phyloP scores from a whole-genome alignment of 495 filamentous ascomycete genomes.

The Oidiodendron maius region DNA sequence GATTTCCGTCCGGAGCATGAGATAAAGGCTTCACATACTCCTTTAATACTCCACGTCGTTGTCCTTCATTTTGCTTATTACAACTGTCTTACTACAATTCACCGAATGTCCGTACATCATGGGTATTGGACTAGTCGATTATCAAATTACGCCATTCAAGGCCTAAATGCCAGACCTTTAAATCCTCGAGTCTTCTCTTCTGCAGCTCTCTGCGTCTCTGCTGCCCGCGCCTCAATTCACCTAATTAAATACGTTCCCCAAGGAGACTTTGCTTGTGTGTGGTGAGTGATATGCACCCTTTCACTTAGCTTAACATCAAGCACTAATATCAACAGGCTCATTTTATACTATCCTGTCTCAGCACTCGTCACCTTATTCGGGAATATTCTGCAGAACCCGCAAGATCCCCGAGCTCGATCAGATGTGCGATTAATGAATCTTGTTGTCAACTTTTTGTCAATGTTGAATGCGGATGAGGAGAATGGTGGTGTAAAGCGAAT shows the following conservation, averaged over 20 bases:
- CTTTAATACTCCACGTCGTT: slow-evolving; percentile 85
- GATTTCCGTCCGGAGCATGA: slow-evolving; percentile 95
- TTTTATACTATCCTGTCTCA: slow-evolving; percentile 95
- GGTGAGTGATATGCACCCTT: slow-evolving; percentile 52
- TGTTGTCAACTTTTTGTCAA: slow-evolving; percentile 80
- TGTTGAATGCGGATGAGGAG: slow-evolving; percentile 66
- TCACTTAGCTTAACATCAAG: background rate
- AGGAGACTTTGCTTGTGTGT: slow-evolving; percentile 91
- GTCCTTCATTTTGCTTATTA: slow-evolving; percentile 96
- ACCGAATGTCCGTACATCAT: slow-evolving; percentile 97
- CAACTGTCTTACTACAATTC: slow-evolving; percentile 95
- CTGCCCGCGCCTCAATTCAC: slow-evolving; percentile 87
- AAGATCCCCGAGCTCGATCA: slow-evolving; percentile 78
- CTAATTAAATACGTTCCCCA: slow-evolving; percentile 94
- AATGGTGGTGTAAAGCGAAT: slow-evolving; percentile 87
- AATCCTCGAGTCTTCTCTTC: slow-evolving; percentile 96
- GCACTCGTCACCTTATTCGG: slow-evolving; percentile 93
- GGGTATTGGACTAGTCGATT: slow-evolving; percentile 96
- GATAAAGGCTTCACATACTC: slow-evolving; percentile 83
- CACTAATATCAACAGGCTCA: slow-evolving; percentile 49
- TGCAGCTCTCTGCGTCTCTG: slow-evolving; percentile 83
- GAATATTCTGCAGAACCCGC: slow-evolving; percentile 94
- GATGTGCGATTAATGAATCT: slow-evolving; percentile 88
- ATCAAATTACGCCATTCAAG: slow-evolving; percentile 92
- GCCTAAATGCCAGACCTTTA: slow-evolving; percentile 80